phyloP scores from a whole-genome alignment of 2,329 filamentous ascomycete species.

The Diaporthe velutina region DNA sequence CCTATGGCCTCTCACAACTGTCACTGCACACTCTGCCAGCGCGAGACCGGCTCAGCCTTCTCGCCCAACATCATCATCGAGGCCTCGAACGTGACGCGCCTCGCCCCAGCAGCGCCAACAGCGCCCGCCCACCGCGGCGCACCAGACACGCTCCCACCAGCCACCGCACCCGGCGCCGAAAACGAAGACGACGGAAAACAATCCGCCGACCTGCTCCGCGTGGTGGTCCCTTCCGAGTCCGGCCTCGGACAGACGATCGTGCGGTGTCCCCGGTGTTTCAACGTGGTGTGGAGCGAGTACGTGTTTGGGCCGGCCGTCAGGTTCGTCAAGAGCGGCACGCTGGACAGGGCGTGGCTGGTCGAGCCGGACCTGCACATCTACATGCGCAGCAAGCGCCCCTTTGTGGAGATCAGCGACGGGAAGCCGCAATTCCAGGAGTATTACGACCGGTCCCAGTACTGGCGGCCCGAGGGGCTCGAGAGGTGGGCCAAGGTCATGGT shows the following conservation, averaged over 20 bases:
- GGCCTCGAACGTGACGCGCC: conserved; percentile 49
- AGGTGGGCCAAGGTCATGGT: conserved; percentile 46
- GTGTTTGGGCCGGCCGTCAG: conserved; percentile 46
- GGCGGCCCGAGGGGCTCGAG: conserved; percentile 50
- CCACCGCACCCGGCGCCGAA: background rate
- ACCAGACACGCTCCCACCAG: conserved; percentile 28
- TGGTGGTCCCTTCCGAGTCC: conserved; percentile 54
- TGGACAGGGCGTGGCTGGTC: conserved; percentile 54
- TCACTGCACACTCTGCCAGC: conserved; percentile 61
- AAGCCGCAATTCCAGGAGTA: conserved; percentile 53
- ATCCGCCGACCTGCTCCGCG: background rate
- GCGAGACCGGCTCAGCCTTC: conserved; percentile 56
- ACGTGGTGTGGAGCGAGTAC: conserved; percentile 58
- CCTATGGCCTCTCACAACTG: conserved; percentile 60
- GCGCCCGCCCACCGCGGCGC: conserved; percentile 39
- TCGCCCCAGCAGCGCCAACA: conserved; percentile 45
- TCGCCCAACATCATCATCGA: conserved; percentile 59
- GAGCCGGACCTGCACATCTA: conserved; percentile 62
- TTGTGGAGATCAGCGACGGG: conserved; percentile 52
- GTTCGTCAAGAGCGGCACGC: conserved; percentile 59
- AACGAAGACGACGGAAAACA: background rate
- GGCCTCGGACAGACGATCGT: conserved; percentile 55
- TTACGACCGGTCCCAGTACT: conserved; percentile 50
- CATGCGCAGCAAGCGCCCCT: conserved; percentile 52
- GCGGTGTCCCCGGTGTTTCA: conserved; percentile 57